These are phyloP conservation scores for Artemisia annua DNA, from an alignment of 129 eudicot species.

Conservation along the genomic window DNA sequence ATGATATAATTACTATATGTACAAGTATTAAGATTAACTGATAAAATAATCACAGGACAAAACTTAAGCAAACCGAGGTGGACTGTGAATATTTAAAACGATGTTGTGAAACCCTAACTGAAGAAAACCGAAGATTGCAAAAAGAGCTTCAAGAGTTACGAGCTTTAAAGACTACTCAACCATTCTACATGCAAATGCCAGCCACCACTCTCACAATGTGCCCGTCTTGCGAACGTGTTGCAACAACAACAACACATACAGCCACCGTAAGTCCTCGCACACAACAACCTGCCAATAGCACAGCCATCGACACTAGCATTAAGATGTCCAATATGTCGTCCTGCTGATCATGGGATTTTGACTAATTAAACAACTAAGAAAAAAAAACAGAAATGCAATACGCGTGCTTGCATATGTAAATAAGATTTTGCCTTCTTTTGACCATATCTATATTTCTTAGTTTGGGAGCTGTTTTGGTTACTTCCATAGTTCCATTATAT, in stretches of 20 bases:
- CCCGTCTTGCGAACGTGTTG: slow-evolving; percentile 92
- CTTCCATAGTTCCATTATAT: slow-evolving; percentile 20
- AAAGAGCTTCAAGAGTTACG: slow-evolving; percentile 92
- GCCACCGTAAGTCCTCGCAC: slow-evolving; percentile 17
- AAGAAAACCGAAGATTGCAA: slow-evolving; percentile 93
- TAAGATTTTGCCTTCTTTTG: slow-evolving; percentile 37
- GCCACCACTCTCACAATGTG: slow-evolving; percentile 99
- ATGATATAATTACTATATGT: too few relatives aligned
- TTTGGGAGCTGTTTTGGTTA: slow-evolving; percentile 24
- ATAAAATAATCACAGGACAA: slow-evolving; percentile 53
- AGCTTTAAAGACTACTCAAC: slow-evolving; percentile 85
- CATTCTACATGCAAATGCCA: slow-evolving; percentile 90
- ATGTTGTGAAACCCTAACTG: slow-evolving; percentile 93
- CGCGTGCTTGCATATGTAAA: slow-evolving; percentile 36
- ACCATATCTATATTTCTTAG: slow-evolving; percentile 24
- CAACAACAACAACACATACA: slow-evolving; percentile 49
- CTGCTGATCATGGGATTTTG: slow-evolving; percentile 29
- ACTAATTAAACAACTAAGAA: slow-evolving; percentile 28
- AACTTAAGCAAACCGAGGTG: slow-evolving; percentile 94
- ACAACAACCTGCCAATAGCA: slow-evolving; percentile 18
- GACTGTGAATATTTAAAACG: slow-evolving; percentile 96
- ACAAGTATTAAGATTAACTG: neutral
- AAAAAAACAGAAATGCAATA: slow-evolving; percentile 20
- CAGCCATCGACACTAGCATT: slow-evolving; percentile 24
- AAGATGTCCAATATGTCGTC: slow-evolving; percentile 18